These are phyloP conservation scores for Eustoma russellianum DNA, from an alignment of 257 asterid species.

Conservation along the genomic window DNA sequence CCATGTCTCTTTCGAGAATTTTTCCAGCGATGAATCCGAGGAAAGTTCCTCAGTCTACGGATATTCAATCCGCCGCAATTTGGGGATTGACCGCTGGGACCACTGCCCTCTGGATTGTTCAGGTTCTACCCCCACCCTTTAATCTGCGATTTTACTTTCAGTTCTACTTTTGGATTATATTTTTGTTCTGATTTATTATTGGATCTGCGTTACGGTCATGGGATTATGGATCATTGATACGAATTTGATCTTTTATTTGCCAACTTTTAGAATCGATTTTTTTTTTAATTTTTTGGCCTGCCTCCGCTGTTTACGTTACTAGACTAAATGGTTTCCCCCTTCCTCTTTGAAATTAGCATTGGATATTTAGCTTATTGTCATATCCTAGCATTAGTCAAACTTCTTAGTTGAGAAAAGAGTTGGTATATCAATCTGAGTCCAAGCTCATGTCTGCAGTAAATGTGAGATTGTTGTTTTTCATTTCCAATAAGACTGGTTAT, in stretches of 20 bases:
- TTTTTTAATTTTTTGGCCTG: too few relatives aligned
- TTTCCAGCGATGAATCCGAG: slow-evolving; percentile 40
- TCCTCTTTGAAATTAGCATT: too few relatives aligned
- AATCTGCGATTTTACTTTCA: not conserved
- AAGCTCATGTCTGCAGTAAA: too few relatives aligned
- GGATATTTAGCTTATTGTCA: too few relatives aligned
- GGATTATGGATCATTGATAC: not conserved
- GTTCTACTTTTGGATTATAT: not conserved
- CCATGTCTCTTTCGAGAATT: slow-evolving; percentile 36
- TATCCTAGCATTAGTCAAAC: too few relatives aligned
- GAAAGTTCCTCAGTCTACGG: slow-evolving; percentile 31
- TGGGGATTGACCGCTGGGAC: slow-evolving; percentile 83
- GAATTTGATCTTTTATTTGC: not conserved
- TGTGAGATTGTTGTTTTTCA: too few relatives aligned
- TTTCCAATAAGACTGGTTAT: too few relatives aligned
- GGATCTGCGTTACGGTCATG: slow-evolving; percentile 4
- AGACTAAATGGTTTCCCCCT: too few relatives aligned
- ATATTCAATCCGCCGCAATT: slow-evolving; percentile 53
- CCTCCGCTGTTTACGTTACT: too few relatives aligned
- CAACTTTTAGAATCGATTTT: too few relatives aligned
- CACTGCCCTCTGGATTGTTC: slow-evolving; percentile 43
- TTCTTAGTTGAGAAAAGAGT: too few relatives aligned
- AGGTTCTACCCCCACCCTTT: slow-evolving; percentile 22
- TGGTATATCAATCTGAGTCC: too few relatives aligned
- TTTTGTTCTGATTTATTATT: not conserved